Evolutionary conservation across 2,329 filamentous ascomycete species (phyloP), one percentile per base, ranked within the genome.

Genomic region (Penicillium sp.): DNA sequence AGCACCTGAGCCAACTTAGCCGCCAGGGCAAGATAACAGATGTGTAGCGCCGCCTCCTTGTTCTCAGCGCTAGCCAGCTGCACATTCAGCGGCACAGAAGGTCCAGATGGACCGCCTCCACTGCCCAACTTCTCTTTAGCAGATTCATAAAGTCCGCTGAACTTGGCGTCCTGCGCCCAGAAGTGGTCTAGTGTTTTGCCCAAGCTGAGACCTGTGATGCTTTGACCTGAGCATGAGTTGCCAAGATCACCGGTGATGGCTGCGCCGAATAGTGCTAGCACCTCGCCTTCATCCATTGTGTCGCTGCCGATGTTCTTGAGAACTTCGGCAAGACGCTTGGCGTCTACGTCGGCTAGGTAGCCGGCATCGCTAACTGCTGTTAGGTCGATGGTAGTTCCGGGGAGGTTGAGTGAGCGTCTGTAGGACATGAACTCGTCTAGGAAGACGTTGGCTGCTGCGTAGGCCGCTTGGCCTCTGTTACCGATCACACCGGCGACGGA

Each of bases 91-190:
- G 80, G 80, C 6, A 81, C 70, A 1, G 64, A 61, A 2, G 59
- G 63, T 24, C 50, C 54, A 11, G 35, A 39, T 3, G 51, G 37
- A 19, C 53, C 55, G 6, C 10, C 46, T 16, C 19, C 31, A 26
- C 21, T 58, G 9, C 63, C 57, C 5, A 55, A 48, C 13, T 29
- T 44, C 3, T 24, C 71, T 45, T 77, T 74, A 3, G 76, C 72
- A 0, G 73, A 70, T 57, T 77, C 69, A 13, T 77, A 77, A 26
- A 85, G 74, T 31, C 77, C 73, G 54, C 79, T 78, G 70, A 85
- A 85, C 66, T 83, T 84, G 52, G 79, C 80, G 48, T 86, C 83
- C 2, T 75, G 67, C 3, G 77, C 78, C 78, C 82, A 86, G 72
- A 83, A 85, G 71, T 70, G 6, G 76, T 74, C 22, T 76, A 79